Percentiles rank a stretch among this genome's conserved stretches.
Conservation (phyloP, 768 basidiomycete genomes). For the Gymnopilus junonius region DNA sequence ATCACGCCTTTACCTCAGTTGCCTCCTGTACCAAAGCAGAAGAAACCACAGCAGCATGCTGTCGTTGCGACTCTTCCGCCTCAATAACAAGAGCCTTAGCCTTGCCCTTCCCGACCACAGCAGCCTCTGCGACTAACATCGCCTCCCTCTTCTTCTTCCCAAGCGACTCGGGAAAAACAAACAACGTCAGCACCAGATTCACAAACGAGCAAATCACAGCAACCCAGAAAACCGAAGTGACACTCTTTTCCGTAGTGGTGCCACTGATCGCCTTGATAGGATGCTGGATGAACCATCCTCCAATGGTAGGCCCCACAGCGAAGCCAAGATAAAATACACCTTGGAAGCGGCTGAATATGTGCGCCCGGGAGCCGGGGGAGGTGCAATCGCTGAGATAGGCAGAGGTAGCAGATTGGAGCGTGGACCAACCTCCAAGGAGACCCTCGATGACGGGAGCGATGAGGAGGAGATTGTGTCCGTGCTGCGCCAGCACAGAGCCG, state of each 20-base stretch:
- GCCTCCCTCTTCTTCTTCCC: slow-evolving; percentile 43
- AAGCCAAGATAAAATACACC: slow-evolving; percentile 82
- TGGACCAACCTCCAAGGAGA: slow-evolving; percentile 80
- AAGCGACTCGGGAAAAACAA: slow-evolving; percentile 73
- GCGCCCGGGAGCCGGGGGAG: slow-evolving; percentile 78
- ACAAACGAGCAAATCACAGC: slow-evolving; percentile 47
- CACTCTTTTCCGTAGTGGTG: slow-evolving; percentile 28
- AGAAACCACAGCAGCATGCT: neutral
- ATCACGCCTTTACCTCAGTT: slow-evolving; percentile 29
- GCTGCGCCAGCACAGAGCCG: slow-evolving; percentile 57
- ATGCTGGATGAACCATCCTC: slow-evolving; percentile 53
- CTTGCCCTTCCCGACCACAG: slow-evolving; percentile 26
- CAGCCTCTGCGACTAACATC: slow-evolving; percentile 23
- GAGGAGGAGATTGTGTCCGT: slow-evolving; percentile 78
- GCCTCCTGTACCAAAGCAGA: neutral
- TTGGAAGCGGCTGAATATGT: slow-evolving; percentile 73
- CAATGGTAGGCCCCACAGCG: slow-evolving; percentile 78
- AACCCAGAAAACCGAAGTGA: slow-evolving; percentile 54
- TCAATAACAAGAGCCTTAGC: slow-evolving; percentile 26
- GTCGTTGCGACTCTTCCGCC: slow-evolving; percentile 7
- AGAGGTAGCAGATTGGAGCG: slow-evolving; percentile 74
- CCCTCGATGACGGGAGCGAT: slow-evolving; percentile 86
- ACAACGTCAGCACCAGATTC: slow-evolving; percentile 65
- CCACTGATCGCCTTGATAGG: slow-evolving; percentile 28
- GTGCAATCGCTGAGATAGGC: slow-evolving; percentile 89